phyloP scores from a whole-genome alignment of 768 basidiomycete species.

The Kockovaella imperatae region DNA sequence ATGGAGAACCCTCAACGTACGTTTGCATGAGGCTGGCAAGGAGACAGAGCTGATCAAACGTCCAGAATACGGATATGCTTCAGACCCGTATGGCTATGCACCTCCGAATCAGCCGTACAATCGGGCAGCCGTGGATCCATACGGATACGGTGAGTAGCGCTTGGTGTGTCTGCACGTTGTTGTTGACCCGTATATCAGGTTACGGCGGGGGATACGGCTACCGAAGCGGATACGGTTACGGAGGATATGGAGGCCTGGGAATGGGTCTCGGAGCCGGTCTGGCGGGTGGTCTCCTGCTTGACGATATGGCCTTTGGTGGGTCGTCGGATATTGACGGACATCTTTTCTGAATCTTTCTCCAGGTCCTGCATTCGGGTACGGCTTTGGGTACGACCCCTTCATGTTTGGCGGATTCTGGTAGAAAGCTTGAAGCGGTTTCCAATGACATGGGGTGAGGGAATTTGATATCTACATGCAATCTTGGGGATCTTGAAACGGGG shows the following conservation, averaged over 20 bases:
- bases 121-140: slow-evolving; percentile 21
- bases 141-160: slow-evolving; percentile 33
- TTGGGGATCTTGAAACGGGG: too few species aligned
- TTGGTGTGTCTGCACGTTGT: background rate
- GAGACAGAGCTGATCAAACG: background rate
- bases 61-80: slow-evolving; percentile 14
- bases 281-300: slow-evolving; percentile 15
- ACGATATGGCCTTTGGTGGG: slow-evolving; percentile 8
- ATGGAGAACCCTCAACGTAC: slow-evolving; percentile 23
- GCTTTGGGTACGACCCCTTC: too few species aligned
- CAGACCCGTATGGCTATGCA: slow-evolving; percentile 27
- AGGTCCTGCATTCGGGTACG: too few species aligned
- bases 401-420: too few species aligned
- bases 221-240: slow-evolving; percentile 9
- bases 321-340: too few species aligned
- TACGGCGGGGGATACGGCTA: slow-evolving; percentile 15
- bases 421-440: too few species aligned
- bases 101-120: slow-evolving; percentile 20
- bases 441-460: too few species aligned
- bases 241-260: slow-evolving; percentile 8
- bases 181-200: background rate
- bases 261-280: slow-evolving; percentile 17
- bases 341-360: too few species aligned
- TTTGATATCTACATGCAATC: too few species aligned
- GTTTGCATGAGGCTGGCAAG: too few species aligned